Base-by-base conservation (phyloP, 2,329 filamentous ascomycete species). In the Diaporthe humulicola region DNA sequence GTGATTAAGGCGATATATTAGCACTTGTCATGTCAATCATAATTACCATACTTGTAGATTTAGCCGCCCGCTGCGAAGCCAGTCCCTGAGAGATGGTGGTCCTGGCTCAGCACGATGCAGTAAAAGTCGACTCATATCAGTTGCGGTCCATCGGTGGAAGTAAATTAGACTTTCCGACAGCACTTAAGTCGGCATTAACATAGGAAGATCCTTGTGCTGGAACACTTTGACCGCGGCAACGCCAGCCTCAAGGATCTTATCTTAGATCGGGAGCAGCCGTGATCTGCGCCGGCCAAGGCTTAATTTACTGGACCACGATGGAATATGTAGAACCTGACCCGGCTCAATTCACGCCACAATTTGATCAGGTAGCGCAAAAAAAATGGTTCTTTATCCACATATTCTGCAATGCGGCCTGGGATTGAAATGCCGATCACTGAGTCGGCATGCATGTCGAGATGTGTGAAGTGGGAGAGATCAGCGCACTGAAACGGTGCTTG, bases 201-300 rank as follows among this genome's bases (percentile, higher is more conserved):
- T 4, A 28, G 15, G 48, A 14, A 45, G 14, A 54, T 22, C 48
- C 48, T 40, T 30, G 64, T 69, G 48, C 8, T n/a, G 22, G 2
- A 15, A 28, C 1, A 45, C 12, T 38, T 52, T 40, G 2, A 15
- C 36, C 38, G 48, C 48, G n/a, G 48, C 8, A 48, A 14, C n/a
- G n/a, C 5, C 10, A 25, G 4, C 22, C 25, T 5, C 15, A 38
- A 28, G 28, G 48, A 54, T 52, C 30, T 30, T 7, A 54, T 52
- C 30, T 30, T 7, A 14, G 33, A 54, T 69, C 64, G 64, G 48
- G 33, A 54, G 45, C 61, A 52, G 30, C 64, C 64, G 64, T 69
- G 64, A 69, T 69, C 45, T 52, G 48, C 64, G 33, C 48, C 28
- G 64, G 45, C 15, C 48, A 38, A 54, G 48, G n/a, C 48, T 30